phyloP scores from a whole-genome alignment of 257 asterid genomes.

The Solanum ahanhuiri region DNA sequence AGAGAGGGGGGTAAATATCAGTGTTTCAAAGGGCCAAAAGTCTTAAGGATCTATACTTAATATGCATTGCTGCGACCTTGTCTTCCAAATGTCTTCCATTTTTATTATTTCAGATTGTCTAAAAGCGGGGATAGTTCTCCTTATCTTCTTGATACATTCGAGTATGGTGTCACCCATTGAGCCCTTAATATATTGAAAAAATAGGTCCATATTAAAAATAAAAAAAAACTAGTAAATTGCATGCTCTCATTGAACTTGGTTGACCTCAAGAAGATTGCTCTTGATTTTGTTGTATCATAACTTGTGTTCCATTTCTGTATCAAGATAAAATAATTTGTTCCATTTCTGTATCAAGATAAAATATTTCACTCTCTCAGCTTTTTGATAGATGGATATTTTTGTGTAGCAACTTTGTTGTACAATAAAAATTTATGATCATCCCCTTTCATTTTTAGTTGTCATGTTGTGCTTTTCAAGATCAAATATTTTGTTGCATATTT shows the following conservation, averaged over 20 bases:
- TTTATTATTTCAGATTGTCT: background rate
- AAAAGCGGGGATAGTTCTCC: background rate
- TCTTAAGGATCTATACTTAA: background rate
- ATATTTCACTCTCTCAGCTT: slow-evolving; percentile 38
- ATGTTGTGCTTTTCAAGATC: background rate
- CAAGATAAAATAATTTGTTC: slow-evolving; percentile 15
- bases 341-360: slow-evolving; percentile 13
- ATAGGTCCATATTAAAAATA: too few species aligned
- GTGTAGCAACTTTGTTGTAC: slow-evolving; percentile 38
- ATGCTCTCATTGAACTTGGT: background rate
- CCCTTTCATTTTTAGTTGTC: too few species aligned
- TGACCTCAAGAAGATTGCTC: slow-evolving; percentile 22
- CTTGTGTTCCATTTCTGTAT: slow-evolving; percentile 52
- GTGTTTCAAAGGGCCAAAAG: background rate
- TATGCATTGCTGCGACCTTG: background rate
- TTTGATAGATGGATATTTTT: background rate
- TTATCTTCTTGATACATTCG: background rate
- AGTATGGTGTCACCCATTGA: background rate
- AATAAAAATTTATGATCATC: too few species aligned
- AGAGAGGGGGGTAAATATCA: too few species aligned
- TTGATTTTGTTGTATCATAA: slow-evolving; percentile 12
- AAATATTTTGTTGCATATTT: too few species aligned
- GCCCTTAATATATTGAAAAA: too few species aligned
- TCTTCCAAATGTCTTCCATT: background rate
- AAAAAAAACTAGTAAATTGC: too few species aligned